phyloP scores from a whole-genome alignment of 2,329 filamentous ascomycete genomes.

The Tolypocladium inflatum region DNA sequence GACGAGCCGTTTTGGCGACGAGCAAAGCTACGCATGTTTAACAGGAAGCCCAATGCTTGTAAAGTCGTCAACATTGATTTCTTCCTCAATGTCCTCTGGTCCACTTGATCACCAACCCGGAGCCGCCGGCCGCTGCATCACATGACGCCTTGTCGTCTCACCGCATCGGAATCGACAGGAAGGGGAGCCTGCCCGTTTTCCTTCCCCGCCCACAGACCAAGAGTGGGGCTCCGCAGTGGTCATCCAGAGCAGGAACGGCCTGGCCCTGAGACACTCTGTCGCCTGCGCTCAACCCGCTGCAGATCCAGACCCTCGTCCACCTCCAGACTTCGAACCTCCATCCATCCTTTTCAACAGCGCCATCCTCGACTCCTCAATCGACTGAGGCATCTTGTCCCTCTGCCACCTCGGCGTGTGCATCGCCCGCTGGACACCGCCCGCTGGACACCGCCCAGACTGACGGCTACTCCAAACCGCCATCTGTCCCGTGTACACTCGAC shows the following conservation, averaged over 20 bases:
- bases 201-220: neutral
- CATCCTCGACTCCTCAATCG: neutral
- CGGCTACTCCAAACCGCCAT: neutral
- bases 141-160: slow-evolving; percentile 1
- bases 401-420: neutral
- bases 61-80: neutral
- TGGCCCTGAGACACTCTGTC: neutral
- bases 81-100: neutral
- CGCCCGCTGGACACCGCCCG: neutral
- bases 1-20: neutral
- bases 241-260: neutral
- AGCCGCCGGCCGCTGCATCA: neutral
- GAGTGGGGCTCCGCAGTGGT: neutral
- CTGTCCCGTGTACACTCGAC: neutral
- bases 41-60: neutral
- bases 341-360: neutral
- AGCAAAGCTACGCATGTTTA: neutral
- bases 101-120: neutral
- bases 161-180: neutral
- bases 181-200: neutral
- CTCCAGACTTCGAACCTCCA: neutral
- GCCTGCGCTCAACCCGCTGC: neutral
- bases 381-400: neutral
- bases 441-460: neutral
- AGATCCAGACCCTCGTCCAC: neutral